Percentiles rank a stretch among this genome's conserved stretches.
These are phyloP conservation scores for Ceratobasidium theobromae DNA, from an alignment of 1,284 basidiomycete genomes.

Conservation along the genomic window DNA sequence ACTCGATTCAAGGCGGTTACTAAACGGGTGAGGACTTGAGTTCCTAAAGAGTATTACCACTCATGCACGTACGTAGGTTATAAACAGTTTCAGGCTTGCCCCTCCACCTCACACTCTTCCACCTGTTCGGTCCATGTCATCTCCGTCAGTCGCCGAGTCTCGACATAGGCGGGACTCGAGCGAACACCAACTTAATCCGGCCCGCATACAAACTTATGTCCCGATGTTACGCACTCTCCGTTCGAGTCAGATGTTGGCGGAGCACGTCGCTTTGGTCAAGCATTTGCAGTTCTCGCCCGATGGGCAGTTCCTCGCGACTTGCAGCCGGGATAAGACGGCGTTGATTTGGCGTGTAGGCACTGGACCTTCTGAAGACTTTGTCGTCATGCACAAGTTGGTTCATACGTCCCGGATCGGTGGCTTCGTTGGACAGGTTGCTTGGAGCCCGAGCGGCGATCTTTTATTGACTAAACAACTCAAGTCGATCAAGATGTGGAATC, in stretches of 20 bases:
- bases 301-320: conserved; percentile 15
- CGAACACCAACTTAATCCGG: background rate
- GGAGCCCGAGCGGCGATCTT: conserved; percentile 19
- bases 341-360: conserved; percentile 16
- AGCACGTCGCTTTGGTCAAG: conserved; percentile 14
- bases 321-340: conserved; percentile 19
- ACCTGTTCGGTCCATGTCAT: conserved; percentile 24
- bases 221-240: conserved; percentile 19
- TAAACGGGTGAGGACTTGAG: conserved; percentile 1
- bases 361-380: background rate
- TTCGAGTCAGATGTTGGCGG: background rate
- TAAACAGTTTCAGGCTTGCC: background rate
- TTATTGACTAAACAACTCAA: conserved; percentile 16
- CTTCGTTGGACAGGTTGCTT: conserved; percentile 18
- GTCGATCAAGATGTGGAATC: conserved; percentile 12
- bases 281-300: conserved; percentile 31
- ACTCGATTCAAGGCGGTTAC: background rate
- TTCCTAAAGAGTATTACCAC: background rate
- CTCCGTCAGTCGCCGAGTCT: conserved; percentile 2
- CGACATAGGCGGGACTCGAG: conserved; percentile 15
- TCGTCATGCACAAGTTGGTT: conserved; percentile 2
- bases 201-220: background rate
- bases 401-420: conserved; percentile 6
- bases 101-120: background rate
- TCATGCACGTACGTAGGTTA: background rate